Conservation (phyloP, 805 yeast species). For the Saccharomycopsis sp. region DNA sequence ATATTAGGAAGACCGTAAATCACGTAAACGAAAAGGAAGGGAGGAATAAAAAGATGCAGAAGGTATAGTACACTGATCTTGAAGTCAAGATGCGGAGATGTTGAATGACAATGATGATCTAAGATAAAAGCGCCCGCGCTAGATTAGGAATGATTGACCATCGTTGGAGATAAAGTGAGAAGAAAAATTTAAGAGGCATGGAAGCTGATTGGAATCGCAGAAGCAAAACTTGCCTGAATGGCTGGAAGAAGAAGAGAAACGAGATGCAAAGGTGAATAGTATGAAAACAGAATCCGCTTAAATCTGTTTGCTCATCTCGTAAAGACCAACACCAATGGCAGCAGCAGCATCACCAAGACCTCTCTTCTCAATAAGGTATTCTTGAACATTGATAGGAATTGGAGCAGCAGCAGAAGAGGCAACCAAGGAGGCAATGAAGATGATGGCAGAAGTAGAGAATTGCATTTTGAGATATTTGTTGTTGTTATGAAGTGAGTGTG, state of each 20-base stretch:
- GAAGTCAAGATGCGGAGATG: background rate
- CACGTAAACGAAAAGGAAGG: background rate
- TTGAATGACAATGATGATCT: conserved; percentile 21
- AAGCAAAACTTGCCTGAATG: too few relatives aligned
- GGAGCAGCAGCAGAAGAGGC: conserved; percentile 20
- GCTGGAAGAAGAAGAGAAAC: too few relatives aligned
- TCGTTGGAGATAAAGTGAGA: background rate
- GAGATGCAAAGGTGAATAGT: background rate
- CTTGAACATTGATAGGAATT: conserved; percentile 19
- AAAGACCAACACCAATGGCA: conserved; percentile 3
- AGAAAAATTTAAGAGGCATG: background rate
- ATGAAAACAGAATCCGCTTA: background rate
- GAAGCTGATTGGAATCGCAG: too few relatives aligned
- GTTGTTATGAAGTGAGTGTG: background rate
- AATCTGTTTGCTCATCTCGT: background rate
- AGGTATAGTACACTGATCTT: background rate
- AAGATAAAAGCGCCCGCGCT: background rate
- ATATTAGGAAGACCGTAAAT: background rate
- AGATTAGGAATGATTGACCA: background rate
- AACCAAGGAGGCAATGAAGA: conserved; percentile 10
- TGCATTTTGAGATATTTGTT: conserved; percentile 7
- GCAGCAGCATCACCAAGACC: conserved; percentile 3
- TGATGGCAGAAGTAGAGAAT: conserved; percentile 15
- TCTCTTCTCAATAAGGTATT: conserved; percentile 15
- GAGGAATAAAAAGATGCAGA: background rate